These are phyloP conservation scores for Penicillium brevicompactum DNA, from an alignment of 2,329 filamentous ascomycete genomes.

Conservation along the genomic window DNA sequence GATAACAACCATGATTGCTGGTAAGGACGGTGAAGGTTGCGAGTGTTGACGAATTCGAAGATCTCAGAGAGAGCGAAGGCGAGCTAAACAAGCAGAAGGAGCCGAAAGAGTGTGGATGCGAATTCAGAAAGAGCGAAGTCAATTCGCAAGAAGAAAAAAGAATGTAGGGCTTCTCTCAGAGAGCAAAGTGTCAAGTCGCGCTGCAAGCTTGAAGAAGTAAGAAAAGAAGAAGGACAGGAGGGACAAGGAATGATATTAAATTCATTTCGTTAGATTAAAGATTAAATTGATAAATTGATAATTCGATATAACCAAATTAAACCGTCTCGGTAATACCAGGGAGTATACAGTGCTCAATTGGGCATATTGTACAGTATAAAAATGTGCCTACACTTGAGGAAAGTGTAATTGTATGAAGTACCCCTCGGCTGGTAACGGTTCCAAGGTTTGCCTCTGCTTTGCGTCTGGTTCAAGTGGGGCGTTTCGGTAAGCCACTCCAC, in stretches of 20 bases:
- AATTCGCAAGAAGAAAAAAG: conserved; percentile 34
- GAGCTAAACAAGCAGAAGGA: conserved; percentile 6
- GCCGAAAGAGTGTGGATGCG: conserved; percentile 1
- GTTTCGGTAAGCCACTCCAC: not conserved
- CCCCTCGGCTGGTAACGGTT: not conserved
- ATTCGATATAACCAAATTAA: not conserved
- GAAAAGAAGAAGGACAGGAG: conserved; percentile 11
- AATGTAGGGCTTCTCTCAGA: conserved; percentile 16
- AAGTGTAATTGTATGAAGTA: not conserved
- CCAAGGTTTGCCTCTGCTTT: not conserved
- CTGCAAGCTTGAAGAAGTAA: conserved; percentile 11
- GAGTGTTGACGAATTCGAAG: not conserved
- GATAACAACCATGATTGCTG: conserved; percentile 36
- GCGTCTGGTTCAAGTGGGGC: not conserved
- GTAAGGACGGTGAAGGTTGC: conserved; percentile 3
- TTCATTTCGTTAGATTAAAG: conserved; percentile 5
- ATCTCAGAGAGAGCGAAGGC: conserved; percentile 1
- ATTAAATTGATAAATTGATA: not conserved
- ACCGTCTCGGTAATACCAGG: conserved; percentile 1
- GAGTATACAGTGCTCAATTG: too few relatives aligned
- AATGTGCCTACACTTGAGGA: not conserved
- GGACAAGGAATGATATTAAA: not conserved
- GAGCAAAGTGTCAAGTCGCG: conserved; percentile 14
- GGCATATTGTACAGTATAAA: too few relatives aligned
- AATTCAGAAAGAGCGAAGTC: conserved; percentile 33